phyloP scores from a whole-genome alignment of 192 early-diverging fungal species.

The Coemansia aciculifera region DNA sequence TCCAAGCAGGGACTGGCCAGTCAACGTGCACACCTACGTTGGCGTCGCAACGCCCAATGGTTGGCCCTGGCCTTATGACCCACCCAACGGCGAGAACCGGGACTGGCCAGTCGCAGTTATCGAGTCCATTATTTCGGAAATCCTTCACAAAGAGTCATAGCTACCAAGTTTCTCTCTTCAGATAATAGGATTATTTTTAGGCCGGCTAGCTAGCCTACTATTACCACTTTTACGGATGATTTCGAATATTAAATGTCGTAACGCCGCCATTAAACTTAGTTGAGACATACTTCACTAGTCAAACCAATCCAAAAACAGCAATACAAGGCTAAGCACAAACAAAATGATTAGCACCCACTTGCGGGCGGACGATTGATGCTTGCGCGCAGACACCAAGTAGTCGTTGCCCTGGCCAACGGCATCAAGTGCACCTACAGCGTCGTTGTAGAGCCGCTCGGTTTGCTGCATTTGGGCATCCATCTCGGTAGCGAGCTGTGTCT shows the following conservation, averaged over 20 bases:
- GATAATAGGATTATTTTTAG: not conserved
- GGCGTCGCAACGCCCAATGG: not conserved
- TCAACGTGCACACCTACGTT: slow-evolving; percentile 21
- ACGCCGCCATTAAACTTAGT: not conserved
- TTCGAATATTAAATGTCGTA: not conserved
- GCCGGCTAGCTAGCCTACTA: not conserved
- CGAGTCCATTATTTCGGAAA: slow-evolving; percentile 10
- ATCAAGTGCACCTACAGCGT: slow-evolving; percentile 66
- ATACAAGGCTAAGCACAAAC: slow-evolving; percentile 67
- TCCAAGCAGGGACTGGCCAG: slow-evolving; percentile 48
- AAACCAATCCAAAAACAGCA: slow-evolving; percentile 81
- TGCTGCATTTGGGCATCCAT: slow-evolving; percentile 69
- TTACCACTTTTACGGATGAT: not conserved
- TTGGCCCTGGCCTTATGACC: not conserved
- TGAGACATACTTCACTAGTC: slow-evolving; percentile 39
- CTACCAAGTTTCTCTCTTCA: not conserved
- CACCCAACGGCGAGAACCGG: slow-evolving; percentile 10
- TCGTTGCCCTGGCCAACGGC: slow-evolving; percentile 68
- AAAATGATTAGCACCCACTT: slow-evolving; percentile 76
- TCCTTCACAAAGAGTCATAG: not conserved
- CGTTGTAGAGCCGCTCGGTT: slow-evolving; percentile 71
- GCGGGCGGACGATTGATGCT: slow-evolving; percentile 64
- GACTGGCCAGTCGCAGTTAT: slow-evolving; percentile 49
- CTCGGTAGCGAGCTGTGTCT: slow-evolving; percentile 70
- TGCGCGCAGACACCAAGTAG: slow-evolving; percentile 62